Conservation (phyloP, 768 basidiomycete genomes). For the Mycena metata region DNA sequence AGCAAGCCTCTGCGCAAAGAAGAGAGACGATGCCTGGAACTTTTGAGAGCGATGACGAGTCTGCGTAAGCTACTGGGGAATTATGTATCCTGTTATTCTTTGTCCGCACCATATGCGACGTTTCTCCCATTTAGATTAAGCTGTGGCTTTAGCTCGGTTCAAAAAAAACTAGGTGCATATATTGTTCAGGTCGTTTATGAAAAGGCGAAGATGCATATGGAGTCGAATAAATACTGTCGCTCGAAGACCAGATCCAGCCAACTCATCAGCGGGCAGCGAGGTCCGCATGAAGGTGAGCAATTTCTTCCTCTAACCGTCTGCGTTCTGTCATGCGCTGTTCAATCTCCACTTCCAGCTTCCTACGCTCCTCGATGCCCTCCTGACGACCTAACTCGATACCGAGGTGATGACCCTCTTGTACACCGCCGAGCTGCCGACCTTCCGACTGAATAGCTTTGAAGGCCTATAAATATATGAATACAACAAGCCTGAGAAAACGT, state of each 20-base stretch:
- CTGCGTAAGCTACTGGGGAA: not conserved
- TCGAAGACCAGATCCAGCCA: too few relatives aligned
- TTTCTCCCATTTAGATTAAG: too few relatives aligned
- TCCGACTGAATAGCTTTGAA: conserved; percentile 12
- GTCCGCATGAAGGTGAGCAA: conserved; percentile 10
- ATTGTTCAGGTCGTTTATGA: too few relatives aligned
- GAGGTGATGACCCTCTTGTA: not conserved
- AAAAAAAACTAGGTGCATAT: not conserved
- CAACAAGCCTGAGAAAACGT: too few relatives aligned
- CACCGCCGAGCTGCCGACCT: conserved; percentile 1
- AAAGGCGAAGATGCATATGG: too few relatives aligned
- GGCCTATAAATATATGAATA: conserved; percentile 5
- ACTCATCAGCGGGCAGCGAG: conserved; percentile 1
- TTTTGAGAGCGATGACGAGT: conserved; percentile 34
- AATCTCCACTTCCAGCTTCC: not conserved
- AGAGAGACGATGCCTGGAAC: conserved; percentile 39
- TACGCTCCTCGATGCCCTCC: conserved; percentile 13
- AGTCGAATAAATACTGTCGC: too few relatives aligned
- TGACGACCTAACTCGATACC: not conserved
- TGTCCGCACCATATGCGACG: too few relatives aligned
- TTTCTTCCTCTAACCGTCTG: conserved; percentile 4
- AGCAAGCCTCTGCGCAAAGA: conserved; percentile 20
- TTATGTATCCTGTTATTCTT: not conserved
- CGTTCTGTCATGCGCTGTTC: conserved; percentile 1
- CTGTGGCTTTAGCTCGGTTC: too few relatives aligned